Evolutionary conservation across 345 rosid genomes (phyloP), one percentile per base, ranked within the genome.

Genomic region (Microthlaspi erraticum): DNA sequence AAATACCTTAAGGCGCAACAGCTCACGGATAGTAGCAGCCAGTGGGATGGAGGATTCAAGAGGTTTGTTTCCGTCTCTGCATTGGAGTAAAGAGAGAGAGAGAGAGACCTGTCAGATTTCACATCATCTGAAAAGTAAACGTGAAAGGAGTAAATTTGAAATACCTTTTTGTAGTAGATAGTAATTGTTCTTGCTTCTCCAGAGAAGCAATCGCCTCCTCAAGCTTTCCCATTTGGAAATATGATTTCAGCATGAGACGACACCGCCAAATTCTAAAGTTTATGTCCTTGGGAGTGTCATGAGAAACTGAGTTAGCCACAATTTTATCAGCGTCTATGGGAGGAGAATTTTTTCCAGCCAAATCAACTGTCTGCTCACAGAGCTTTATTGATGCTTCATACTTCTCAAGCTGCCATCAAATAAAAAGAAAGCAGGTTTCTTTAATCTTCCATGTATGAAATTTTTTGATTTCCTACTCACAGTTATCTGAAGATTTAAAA

Each of bases 321-420:
- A 70, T 60, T 48, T 55, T 53, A 73, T 60, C 42, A 53, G 80
- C 57, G 68, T 71, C 59, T 11, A 67, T 6, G 16, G 65, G 60
- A 72, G 67, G 82, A 64, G 83, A 82, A 76, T 89, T 89, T 74
- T 81, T 87, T 77, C 77, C 82, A 23, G 98, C 93, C 73, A 87
- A 81, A 81, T 86, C 87, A 54, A 82, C 51, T 58, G 97, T 84
- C 83, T 85, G 87, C 76, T 86, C 93, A 67, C 96, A 92, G 46
- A 94, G 82, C 78, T 79, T 85, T 83, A 92, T 87, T 44, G 83
- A 87, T 77, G 87, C 99, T 78, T 89, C 96, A 70, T 86, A 92
- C 79, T 82, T 89, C 74, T 70, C 84, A 74, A 92, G 79, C 99
- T 91, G 98, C 63, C 29, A 83, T 61, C 65, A 59, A 67, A 82